Base-by-base conservation (phyloP, 441 rosid genomes). In the Eutrema salsugineum region DNA sequence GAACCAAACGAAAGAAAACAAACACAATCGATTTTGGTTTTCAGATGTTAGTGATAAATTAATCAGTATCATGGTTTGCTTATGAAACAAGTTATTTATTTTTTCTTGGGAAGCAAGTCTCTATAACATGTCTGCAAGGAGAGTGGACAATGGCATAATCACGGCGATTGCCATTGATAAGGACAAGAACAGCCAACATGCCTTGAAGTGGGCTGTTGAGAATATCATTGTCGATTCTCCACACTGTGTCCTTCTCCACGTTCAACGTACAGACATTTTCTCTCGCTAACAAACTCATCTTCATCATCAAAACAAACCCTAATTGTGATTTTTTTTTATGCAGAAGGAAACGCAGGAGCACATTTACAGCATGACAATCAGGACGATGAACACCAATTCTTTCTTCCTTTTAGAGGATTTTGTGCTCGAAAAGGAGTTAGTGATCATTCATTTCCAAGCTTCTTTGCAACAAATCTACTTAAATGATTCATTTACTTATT, bases 351-450 rank as follows among this genome's bases (percentile, higher is more conserved):
- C 17, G 72, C 68, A 63, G 90, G 78, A 53, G 84, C 78, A 56
- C 83, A 15, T 63, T 27, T 64, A 47, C 75, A 19, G 6, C 39
- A 70, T 28, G 87, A 85, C 33, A 75, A 77, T 20, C 60, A 72
- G 9, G 82, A 78, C 5, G 91, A 90, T 39, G 44, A 69, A 40
- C 69, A 79, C 51, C 72, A 80, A 1, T 68, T 84, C 20, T 88
- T 90, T 82, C 86, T 81, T 77, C 91, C 91, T 19, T 88, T 69
- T 66, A 73, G 86, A 16, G 98, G 87, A 70, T 85, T 78, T 62
- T 92, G 93, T 35, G 82, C 85, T 32, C 78, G 94, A 27, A 88
- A 85, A 82, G 96, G 93, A 76, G 94, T 86, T 19, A 85, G 88
- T 79, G 11, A 35, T 40, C 8, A 6, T 60, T 20, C 16, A n/a